Percentiles rank a stretch among this genome's conserved stretches.
phyloP scores from a whole-genome alignment of 2,329 filamentous ascomycete genomes.

The Exophiala viscosa region DNA sequence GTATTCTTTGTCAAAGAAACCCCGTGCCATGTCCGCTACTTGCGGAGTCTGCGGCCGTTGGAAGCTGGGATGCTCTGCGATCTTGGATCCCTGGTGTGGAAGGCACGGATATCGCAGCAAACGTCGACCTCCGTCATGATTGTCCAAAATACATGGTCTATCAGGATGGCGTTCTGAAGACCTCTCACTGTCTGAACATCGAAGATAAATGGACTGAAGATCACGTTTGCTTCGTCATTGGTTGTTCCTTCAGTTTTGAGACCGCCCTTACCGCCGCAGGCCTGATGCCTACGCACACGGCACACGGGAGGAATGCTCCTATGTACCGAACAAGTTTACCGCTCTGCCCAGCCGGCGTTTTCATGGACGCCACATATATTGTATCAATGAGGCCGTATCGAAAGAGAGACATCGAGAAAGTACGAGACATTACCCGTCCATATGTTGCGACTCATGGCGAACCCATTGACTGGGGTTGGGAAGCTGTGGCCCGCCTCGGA shows the following conservation, averaged over 20 bases:
- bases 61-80: conserved; percentile 41
- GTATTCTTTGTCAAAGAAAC: conserved; percentile 57
- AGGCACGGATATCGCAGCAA: conserved; percentile 35
- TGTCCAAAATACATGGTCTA: conserved; percentile 59
- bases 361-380: conserved; percentile 53
- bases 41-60: conserved; percentile 48
- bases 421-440: conserved; percentile 54
- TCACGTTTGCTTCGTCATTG: conserved; percentile 61
- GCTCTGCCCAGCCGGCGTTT: conserved; percentile 57
- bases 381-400: conserved; percentile 63
- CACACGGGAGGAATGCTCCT: conserved; percentile 50
- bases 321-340: conserved; percentile 61
- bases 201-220: conserved; percentile 52
- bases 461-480: conserved; percentile 63
- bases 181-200: conserved; percentile 44
- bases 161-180: conserved; percentile 43
- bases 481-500: conserved; percentile 50
- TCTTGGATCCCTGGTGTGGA: conserved; percentile 35
- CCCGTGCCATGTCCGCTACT: conserved; percentile 61
- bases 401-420: conserved; percentile 46
- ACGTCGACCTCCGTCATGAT: conserved; percentile 57
- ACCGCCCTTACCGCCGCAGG: conserved; percentile 51
- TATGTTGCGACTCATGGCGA: conserved; percentile 61
- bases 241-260: conserved; percentile 64
- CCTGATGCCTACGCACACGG: conserved; percentile 51